Base-by-base conservation (phyloP, 225 moss, liverwort and hornwort species). In the Anthoceros angustus region DNA sequence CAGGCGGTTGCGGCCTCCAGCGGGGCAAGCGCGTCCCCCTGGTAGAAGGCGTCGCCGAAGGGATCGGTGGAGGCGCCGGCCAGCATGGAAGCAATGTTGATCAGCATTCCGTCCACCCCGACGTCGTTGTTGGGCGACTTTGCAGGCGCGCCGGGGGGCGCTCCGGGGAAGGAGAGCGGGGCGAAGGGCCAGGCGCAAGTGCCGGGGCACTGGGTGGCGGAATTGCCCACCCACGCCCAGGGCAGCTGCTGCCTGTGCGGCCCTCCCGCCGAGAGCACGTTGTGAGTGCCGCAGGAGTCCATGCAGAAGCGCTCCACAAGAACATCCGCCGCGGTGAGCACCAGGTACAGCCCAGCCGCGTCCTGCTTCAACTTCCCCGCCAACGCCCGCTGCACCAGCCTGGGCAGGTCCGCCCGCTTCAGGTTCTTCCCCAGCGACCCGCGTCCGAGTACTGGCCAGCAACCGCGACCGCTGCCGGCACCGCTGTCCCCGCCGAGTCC, bases 151-250 rank as follows among this genome's bases (percentile, higher is more conserved):
- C 32, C 32, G 2, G 32, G 32, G 32, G 32, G 32, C 4, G 32
- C 32, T 32, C 4, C 42, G 14, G 32, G 32, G 32, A 32, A 32
- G 32, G 32, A 32, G 32, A 32, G 64, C 21, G 70, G 63, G 50
- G 75, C 75, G 40, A 64, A 76, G 16, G 75, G 75, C 75, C 75
- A 72, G n/a, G 75, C 75, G 61, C 75, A 76, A 39, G 43, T 71
- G 1, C 71, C 75, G 12, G 75, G 64, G n/a, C 72, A 76, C 62
- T 77, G 77, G 16, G 32, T 21, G 4, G 64, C 65, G n/a, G 73
- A 45, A 25, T 77, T 73, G 7, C 73, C 77, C 20, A 77, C 67
- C 73, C 77, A 77, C 0, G 70, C 73, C 39, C 66, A 67, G 0
- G 72, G 69, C 25, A 73, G 65, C 69, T 66, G 40, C 45, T 1